Percentiles rank a stretch among this genome's conserved stretches.
Evolutionary conservation across 768 basidiomycete genomes (phyloP).

Genomic region (Sporobolomyces pararoseus): DNA sequence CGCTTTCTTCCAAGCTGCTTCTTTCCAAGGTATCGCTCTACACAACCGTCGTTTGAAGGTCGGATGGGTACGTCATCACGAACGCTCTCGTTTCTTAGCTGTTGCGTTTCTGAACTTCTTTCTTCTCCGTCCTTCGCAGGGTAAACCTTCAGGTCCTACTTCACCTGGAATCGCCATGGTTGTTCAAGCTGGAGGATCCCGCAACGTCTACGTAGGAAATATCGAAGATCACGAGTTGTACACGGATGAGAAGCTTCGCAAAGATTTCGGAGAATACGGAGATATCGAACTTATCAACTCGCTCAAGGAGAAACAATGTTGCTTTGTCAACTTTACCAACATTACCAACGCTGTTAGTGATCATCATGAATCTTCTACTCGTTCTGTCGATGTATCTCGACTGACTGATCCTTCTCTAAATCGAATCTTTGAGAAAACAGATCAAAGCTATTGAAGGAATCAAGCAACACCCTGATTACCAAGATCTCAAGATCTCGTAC

Average conservation of each 20-base stretch:
- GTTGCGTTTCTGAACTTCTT: background rate
- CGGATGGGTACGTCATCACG: constrained; percentile 63
- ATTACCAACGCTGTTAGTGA: constrained; percentile 66
- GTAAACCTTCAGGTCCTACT: constrained; percentile 86
- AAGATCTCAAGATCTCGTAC: constrained; percentile 80
- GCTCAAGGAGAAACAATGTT: constrained; percentile 67
- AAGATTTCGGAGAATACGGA: constrained; percentile 92
- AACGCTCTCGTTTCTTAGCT: background rate
- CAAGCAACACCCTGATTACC: constrained; percentile 86
- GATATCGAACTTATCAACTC: constrained; percentile 73
- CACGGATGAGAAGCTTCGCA: constrained; percentile 79
- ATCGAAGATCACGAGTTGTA: constrained; percentile 93
- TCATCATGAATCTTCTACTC: background rate
- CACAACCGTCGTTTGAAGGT: constrained; percentile 93
- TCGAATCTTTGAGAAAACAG: background rate
- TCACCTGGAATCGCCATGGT: constrained; percentile 78
- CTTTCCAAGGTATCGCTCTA: constrained; percentile 79
- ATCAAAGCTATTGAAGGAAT: constrained; percentile 98
- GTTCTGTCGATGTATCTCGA: background rate
- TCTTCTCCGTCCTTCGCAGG: constrained; percentile 46
- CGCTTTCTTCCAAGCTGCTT: constrained; percentile 89
- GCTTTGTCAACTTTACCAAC: constrained; percentile 93
- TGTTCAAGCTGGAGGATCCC: constrained; percentile 85
- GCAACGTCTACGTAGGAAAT: constrained; percentile 74
- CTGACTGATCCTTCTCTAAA: background rate